phyloP scores from a whole-genome alignment of 805 yeast genomes.

The Saturnispora quitensis region DNA sequence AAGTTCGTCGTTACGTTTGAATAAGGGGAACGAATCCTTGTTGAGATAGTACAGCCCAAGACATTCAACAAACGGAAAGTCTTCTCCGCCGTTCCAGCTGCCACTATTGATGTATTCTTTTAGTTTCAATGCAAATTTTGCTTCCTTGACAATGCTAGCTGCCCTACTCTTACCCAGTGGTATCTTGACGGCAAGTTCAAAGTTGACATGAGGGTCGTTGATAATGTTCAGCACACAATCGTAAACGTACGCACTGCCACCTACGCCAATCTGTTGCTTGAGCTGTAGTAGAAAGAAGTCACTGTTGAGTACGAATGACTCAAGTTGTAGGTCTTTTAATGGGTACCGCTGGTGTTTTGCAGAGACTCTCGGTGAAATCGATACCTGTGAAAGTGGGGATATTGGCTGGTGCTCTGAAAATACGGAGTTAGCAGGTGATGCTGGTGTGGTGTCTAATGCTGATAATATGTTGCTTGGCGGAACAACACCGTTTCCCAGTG shows the following conservation, averaged over 20 bases:
- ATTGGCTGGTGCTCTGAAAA: not conserved
- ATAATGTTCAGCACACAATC: slow-evolving; percentile 13
- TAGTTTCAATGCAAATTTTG: slow-evolving; percentile 17
- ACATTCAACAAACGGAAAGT: slow-evolving; percentile 22
- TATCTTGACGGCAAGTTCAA: slow-evolving; percentile 23
- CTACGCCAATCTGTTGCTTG: slow-evolving; percentile 19
- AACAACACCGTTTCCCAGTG: not conserved
- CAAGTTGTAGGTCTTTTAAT: slow-evolving; percentile 13
- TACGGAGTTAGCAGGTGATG: slow-evolving; percentile 2
- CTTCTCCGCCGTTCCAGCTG: slow-evolving; percentile 2
- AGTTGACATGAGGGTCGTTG: slow-evolving; percentile 4
- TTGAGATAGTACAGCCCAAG: slow-evolving; percentile 23
- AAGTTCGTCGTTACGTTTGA: slow-evolving; percentile 18
- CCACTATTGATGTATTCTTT: slow-evolving; percentile 16
- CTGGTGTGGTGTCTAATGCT: slow-evolving; percentile 6
- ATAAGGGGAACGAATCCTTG: slow-evolving; percentile 19
- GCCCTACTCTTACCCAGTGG: slow-evolving; percentile 21
- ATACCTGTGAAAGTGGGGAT: slow-evolving; percentile 2
- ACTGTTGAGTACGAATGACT: slow-evolving; percentile 17
- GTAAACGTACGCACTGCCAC: slow-evolving; percentile 26
- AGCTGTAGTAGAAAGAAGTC: slow-evolving; percentile 16
- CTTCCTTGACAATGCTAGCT: slow-evolving; percentile 21
- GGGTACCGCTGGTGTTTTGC: slow-evolving; percentile 10
- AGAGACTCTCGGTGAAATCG: not conserved
- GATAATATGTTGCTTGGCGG: not conserved